phyloP scores from a whole-genome alignment of 441 rosid genomes.

The Geranium incanum region DNA sequence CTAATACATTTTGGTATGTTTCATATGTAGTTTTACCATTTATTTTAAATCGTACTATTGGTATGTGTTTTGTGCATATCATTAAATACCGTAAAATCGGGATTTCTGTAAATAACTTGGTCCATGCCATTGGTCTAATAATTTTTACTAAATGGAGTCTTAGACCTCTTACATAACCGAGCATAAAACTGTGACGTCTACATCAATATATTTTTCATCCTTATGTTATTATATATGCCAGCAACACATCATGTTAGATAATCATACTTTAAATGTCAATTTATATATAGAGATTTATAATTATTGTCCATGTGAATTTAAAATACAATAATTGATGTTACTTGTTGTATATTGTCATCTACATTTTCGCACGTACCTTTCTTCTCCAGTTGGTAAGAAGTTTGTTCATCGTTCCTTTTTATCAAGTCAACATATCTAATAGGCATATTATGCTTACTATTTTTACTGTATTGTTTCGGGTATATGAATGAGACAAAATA shows the following conservation, averaged over 20 bases:
- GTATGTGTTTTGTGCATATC: conserved; percentile 39
- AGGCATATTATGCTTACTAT: no score
- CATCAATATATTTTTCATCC: conserved; percentile 4
- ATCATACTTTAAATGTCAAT: no score
- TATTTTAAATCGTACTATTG: neutral
- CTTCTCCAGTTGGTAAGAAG: no score
- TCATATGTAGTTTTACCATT: neutral
- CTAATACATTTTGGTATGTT: neutral
- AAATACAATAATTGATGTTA: no score
- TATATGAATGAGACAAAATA: no score
- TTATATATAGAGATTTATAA: no score
- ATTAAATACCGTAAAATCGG: conserved; percentile 36
- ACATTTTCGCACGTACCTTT: no score
- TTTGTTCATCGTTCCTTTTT: no score
- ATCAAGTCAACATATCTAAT: no score
- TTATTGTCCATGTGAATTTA: no score
- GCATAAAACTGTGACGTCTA: conserved; percentile 41
- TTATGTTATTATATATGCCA: conserved; percentile 13
- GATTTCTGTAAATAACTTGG: conserved; percentile 51
- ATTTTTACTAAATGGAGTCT: conserved; percentile 69
- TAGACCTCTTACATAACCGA: conserved; percentile 52
- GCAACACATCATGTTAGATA: neutral
- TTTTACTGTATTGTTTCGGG: no score
- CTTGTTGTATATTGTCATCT: no score
- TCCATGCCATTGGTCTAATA: conserved; percentile 54